These are phyloP conservation scores for Blastomyces emzantsi DNA, from an alignment of 2,329 filamentous ascomycete species.

Conservation along the genomic window DNA sequence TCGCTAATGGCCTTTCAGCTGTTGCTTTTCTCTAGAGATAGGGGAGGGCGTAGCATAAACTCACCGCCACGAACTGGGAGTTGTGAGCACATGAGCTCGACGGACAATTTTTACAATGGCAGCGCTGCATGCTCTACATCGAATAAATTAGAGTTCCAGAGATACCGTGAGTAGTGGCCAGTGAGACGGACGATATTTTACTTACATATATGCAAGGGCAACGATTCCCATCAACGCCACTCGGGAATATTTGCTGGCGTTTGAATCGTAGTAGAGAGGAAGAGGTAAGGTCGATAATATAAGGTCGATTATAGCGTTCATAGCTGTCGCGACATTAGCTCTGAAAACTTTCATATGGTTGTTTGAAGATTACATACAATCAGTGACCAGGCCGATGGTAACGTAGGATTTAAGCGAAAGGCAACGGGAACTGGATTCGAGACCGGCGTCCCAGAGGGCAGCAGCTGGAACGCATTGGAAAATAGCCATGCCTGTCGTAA, in stretches of 20 bases:
- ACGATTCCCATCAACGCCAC: constrained; percentile 37
- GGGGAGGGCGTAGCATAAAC: constrained; percentile 5
- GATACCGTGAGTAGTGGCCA: no score
- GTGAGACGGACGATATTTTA: not conserved
- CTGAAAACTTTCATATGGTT: not conserved
- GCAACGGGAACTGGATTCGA: constrained; percentile 36
- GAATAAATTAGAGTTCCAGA: not conserved
- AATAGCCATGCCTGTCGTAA: constrained; percentile 39
- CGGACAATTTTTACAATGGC: constrained; percentile 35
- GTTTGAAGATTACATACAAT: constrained; percentile 15
- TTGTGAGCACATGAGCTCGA: constrained; percentile 28
- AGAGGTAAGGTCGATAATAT: constrained; percentile 38
- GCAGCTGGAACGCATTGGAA: constrained; percentile 41
- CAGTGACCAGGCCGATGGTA: constrained; percentile 42
- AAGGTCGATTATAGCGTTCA: constrained; percentile 31
- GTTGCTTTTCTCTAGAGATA: not conserved
- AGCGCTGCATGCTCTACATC: constrained; percentile 32
- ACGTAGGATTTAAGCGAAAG: constrained; percentile 34
- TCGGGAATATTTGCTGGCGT: constrained; percentile 32
- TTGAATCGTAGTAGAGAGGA: constrained; percentile 36
- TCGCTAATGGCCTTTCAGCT: constrained; percentile 13
- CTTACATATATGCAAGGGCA: constrained; percentile 37
- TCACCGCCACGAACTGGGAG: constrained; percentile 30
- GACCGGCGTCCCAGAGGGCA: constrained; percentile 37
- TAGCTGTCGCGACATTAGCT: constrained; percentile 21